Base-by-base conservation (phyloP, 2,329 filamentous ascomycete species). In the Fusarium multiceps region DNA sequence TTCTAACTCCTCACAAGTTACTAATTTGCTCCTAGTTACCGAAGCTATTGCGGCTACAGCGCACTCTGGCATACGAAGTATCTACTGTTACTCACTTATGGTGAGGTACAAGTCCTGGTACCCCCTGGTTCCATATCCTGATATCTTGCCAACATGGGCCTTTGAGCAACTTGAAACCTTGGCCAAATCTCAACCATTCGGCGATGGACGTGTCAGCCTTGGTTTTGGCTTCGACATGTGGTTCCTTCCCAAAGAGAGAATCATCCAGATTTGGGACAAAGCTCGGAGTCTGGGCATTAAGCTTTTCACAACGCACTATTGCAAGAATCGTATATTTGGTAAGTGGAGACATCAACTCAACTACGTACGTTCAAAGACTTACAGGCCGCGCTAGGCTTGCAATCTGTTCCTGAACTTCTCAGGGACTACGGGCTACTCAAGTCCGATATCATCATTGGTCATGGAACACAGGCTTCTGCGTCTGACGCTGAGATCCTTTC, bases 241-340 rank as follows among this genome's bases (percentile, higher is more conserved):
- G 45, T 47, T 47, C 16, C 23, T 47, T 14, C 45, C 45, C 7
- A 28, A 28, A 14, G 45, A 47, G 18, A 28, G 11, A 13, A 18
- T 48, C 28, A 20, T 48, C 8, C 13, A 18, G 8, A 32, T 48
- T 28, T 48, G 25, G 18, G 11, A 28, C 14, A 10, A 9, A 18
- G 20, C 43, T 13, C 45, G 40, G 5, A 23, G 21, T 14, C 25
- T 50, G 18, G 55, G 61, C 4, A 59, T 59, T 21, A 64, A 59
- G 40, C 49, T 64, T n/a, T 55, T 64, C 18, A 64, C 55, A 1
- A 42, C 55, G 23, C 61, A 64, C 37, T 64, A 64, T 47, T 51
- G 43, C 37, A 59, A 59, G 34, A 59, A 59, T n/a, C 48, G 50
- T 14, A 42, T 46, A 28, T 55, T 64, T 23, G 59, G 59, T 62